A percentile compares a stretch with the other conserved stretches of the same genome.
Evolutionary conservation across 768 basidiomycete species (phyloP).

Genomic region (Tylopilus balloui): DNA sequence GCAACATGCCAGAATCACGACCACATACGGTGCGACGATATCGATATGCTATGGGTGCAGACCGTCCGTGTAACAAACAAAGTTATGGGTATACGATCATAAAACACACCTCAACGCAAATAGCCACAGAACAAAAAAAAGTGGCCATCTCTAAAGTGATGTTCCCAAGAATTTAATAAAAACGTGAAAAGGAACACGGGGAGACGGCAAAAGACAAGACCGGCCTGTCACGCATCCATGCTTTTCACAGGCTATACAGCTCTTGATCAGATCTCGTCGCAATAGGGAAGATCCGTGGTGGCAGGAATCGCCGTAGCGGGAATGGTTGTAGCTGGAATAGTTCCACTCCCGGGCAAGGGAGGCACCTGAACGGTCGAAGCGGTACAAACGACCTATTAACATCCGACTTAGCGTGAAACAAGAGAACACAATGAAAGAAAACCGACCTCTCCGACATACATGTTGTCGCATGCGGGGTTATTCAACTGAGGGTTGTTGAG

Average conservation of each 20-base stretch:
- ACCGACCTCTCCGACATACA: constrained; percentile 74
- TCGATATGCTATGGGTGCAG: background rate
- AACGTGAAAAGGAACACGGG: background rate
- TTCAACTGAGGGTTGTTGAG: constrained; percentile 80
- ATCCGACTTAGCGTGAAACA: background rate
- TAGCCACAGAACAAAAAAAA: constrained; percentile 1
- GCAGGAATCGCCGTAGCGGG: constrained; percentile 32
- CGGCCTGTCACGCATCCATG: constrained; percentile 20
- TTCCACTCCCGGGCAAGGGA: constrained; percentile 37
- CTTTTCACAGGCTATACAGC: constrained; percentile 1
- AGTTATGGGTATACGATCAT: constrained; percentile 25
- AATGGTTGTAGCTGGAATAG: constrained; percentile 22
- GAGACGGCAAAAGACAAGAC: constrained; percentile 22
- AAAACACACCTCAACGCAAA: background rate
- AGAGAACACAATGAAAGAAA: background rate
- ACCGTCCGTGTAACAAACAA: too few relatives aligned
- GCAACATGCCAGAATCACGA: constrained; percentile 25
- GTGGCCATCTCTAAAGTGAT: constrained; percentile 4
- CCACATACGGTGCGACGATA: constrained; percentile 22
- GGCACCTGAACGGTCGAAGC: constrained; percentile 40
- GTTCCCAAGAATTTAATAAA: background rate
- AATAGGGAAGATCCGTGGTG: constrained; percentile 42
- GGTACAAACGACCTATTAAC: constrained; percentile 50
- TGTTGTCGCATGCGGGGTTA: constrained; percentile 49
- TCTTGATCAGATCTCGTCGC: constrained; percentile 37